These are phyloP conservation scores for Xylaria polymorpha DNA, from an alignment of 2,329 filamentous ascomycete species.

Conservation along the genomic window DNA sequence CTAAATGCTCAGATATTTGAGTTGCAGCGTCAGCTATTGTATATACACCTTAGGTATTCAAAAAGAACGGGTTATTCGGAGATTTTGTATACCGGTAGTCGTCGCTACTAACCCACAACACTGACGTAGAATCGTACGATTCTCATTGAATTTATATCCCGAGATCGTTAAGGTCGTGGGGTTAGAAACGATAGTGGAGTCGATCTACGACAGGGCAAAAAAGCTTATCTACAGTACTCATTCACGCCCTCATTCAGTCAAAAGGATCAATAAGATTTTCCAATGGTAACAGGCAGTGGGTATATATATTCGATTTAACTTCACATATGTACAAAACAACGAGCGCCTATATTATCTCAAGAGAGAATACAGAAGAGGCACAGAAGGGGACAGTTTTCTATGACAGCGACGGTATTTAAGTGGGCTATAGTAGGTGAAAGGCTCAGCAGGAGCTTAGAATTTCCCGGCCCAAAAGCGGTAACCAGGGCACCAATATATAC, in stretches of 20 bases:
- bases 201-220: neutral
- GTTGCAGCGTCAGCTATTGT: too few relatives aligned
- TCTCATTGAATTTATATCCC: neutral
- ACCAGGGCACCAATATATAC: slow-evolving; percentile 33
- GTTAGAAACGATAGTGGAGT: neutral
- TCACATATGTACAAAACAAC: slow-evolving; percentile 26
- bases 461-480: slow-evolving; percentile 4
- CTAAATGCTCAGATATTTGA: too few relatives aligned
- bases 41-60: too few relatives aligned
- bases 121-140: neutral
- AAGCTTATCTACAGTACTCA: neutral
- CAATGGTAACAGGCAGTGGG: neutral
- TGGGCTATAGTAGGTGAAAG: slow-evolving; percentile 6
- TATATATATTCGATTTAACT: slow-evolving; percentile 28
- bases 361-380: slow-evolving; percentile 11
- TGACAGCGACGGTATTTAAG: slow-evolving; percentile 11
- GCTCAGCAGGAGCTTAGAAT: neutral
- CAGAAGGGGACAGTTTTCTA: slow-evolving; percentile 13
- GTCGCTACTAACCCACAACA: neutral
- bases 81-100: too few relatives aligned
- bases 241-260: neutral
- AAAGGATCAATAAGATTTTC: neutral
- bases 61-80: neutral
- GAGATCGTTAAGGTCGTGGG: neutral
- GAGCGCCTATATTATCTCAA: slow-evolving; percentile 15